Evolutionary conservation across 148 eudicot species (phyloP), one percentile per base, ranked within the genome.

Genomic region (Hydrangea macrophylla): DNA sequence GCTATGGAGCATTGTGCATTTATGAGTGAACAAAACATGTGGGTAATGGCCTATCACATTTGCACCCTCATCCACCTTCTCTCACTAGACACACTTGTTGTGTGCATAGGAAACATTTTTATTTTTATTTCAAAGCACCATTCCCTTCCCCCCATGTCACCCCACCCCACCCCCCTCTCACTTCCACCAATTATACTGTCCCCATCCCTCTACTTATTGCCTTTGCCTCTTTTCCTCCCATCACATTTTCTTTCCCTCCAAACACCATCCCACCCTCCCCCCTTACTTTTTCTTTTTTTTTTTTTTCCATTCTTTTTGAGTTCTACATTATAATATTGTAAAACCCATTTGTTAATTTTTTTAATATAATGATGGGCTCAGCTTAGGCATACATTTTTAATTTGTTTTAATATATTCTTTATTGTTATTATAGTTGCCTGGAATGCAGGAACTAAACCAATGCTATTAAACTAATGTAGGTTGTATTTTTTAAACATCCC

Each of bases 31-130:
- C 28, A 51, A n/a, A 63, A 76, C 74, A 65, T 57, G 70, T 76
- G 70, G 70, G 79, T 65, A 39, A 51, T 74, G 73, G 73, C 45
- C 26, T 63, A 15, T 50, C 58, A n/a, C n/a, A n/a, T 63, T 63
- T 72, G 76, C 65, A 40, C 58, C 73, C 76, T 37, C 22, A 72
- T 65, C 57, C 62, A 64, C 58, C 64, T 48, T 56, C 24, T 59
- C 50, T 61, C 40, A 0, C 28, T 54, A 55, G 78, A 76, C 78
- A 76, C 36, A 17, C 39, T 15, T 76, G 81, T 64, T 76, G 68
- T 67, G 67, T 71, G 58, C 74, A 23, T 54, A 71, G 83, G 83
- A 79, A 79, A 79, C 86, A 82, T 73, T 67, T 61, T 27, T 13
- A 44, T 70, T 51, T 66, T 62, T 53, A 69, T 72, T 64, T 67